Percentiles rank a stretch among this genome's conserved stretches.
phyloP scores from a whole-genome alignment of 1,284 basidiomycete species.

The Malassezia sp. region DNA sequence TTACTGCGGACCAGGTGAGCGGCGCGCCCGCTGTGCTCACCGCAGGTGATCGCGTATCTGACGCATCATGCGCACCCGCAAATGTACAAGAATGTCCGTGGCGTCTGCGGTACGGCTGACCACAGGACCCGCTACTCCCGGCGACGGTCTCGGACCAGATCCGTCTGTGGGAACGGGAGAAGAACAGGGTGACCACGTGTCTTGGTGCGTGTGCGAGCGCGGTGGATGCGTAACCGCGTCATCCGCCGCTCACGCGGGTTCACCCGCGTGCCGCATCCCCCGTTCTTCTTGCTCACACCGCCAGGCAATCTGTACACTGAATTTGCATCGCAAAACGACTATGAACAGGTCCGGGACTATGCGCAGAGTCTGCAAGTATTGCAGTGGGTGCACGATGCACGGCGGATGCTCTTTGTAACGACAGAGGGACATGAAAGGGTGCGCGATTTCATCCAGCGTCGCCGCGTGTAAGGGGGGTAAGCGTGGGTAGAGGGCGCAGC shows the following conservation, averaged over 20 bases:
- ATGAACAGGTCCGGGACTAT: conserved; percentile 72
- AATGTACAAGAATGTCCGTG: conserved; percentile 78
- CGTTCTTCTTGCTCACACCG: conserved; percentile 48
- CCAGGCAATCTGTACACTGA: conserved; percentile 61
- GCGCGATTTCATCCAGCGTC: conserved; percentile 30
- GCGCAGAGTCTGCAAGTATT: conserved; percentile 70
- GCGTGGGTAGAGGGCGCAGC: too few relatives aligned
- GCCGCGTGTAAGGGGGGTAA: conserved; percentile 9
- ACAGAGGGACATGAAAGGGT: conserved; percentile 53
- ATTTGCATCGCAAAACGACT: conserved; percentile 74
- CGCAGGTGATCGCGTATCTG: conserved; percentile 92
- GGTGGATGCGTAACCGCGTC: not conserved
- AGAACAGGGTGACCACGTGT: conserved; percentile 61
- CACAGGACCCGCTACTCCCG: conserved; percentile 72
- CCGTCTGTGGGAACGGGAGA: conserved; percentile 91
- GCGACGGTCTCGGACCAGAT: conserved; percentile 97
- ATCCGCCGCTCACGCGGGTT: not conserved
- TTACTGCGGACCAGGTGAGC: conserved; percentile 91
- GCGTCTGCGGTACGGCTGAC: not conserved
- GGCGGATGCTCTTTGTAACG: conserved; percentile 71
- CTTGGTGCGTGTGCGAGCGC: conserved; percentile 48
- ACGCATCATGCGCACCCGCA: conserved; percentile 90
- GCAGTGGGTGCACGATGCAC: conserved; percentile 61
- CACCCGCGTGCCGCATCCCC: conserved; percentile 40
- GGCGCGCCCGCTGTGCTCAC: too few relatives aligned